Base-by-base conservation (phyloP, 108 stramenopile genomes). In the Stephanodiscus triporus region DNA sequence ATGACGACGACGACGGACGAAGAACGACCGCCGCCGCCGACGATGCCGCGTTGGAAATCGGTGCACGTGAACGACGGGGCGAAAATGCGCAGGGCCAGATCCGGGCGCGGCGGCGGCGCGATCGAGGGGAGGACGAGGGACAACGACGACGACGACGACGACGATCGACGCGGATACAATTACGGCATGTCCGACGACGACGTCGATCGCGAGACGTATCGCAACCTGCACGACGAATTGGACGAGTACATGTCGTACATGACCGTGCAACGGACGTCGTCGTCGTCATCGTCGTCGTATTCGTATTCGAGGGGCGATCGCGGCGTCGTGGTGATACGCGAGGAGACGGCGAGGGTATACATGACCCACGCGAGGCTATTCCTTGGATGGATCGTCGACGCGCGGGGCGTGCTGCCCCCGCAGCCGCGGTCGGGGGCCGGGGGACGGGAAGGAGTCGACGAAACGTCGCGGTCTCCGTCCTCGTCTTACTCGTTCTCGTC, bases 321-420 rank as follows among this genome's bases (percentile, higher is more conserved):
- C 43, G 43, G 43, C 51, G 89, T 89, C 82, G 54, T 66, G 40
- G 86, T 91, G 0, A 91, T 95, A 40, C 86, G 94, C 42, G 77
- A 78, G 14, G 79, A 85, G 16, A 95, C 94, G 2, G 94, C 94
- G 27, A 73, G 84, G 19, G 89, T 95, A 0, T 95, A 95, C 54
- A 45, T 88, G 72, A 80, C 86, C 24, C 94, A 95, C 72, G 90
- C 91, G 30, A 82, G 82, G 42, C 79, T 87, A 45, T 95, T 91
- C 58, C 61, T 91, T 32, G 94, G 94, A 9, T 89, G 87, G 89
- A 76, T 66, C 27, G 53, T 86, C 22, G 57, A 74, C 57, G 76
- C 72, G 4, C 63, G 77, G 6, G 69, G 27, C 22, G 72, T 60
- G 14, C 17, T 76, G 51, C 1, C 63, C 20, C 20, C 20, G 26